Percentiles rank a stretch among this genome's conserved stretches.
phyloP scores from a whole-genome alignment of 2,329 filamentous ascomycete species.

The Diaporthe citriasiana region DNA sequence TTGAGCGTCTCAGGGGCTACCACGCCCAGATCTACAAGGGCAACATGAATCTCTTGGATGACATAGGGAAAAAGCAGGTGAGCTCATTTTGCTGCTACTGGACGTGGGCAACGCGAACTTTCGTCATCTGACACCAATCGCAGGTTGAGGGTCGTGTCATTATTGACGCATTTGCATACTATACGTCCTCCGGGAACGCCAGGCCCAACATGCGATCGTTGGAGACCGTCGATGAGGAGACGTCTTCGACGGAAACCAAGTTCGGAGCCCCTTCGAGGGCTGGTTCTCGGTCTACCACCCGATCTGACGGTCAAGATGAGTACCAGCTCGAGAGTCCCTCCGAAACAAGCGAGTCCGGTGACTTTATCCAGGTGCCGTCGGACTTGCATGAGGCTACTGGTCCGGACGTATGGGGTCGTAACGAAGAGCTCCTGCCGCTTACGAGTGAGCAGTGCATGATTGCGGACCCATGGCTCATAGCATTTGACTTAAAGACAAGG shows the following conservation, averaged over 20 bases:
- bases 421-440: background rate
- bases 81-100: background rate
- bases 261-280: background rate
- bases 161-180: constrained; percentile 4
- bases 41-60: background rate
- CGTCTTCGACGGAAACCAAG: background rate
- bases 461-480: background rate
- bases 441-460: constrained; percentile 1
- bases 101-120: background rate
- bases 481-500: constrained; percentile 2
- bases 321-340: too few relatives aligned
- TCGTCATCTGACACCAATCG: background rate
- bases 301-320: background rate
- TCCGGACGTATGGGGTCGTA: background rate
- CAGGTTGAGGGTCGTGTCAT: constrained; percentile 12
- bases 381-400: background rate
- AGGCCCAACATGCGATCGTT: background rate
- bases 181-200: background rate
- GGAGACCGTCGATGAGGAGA: background rate
- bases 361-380: background rate
- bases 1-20: background rate
- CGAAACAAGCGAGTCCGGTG: background rate
- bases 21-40: constrained; percentile 4
- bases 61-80: background rate
- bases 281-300: background rate